Conservation (phyloP, 495 filamentous ascomycete species). For the Symbiotaphrina buchneri region DNA sequence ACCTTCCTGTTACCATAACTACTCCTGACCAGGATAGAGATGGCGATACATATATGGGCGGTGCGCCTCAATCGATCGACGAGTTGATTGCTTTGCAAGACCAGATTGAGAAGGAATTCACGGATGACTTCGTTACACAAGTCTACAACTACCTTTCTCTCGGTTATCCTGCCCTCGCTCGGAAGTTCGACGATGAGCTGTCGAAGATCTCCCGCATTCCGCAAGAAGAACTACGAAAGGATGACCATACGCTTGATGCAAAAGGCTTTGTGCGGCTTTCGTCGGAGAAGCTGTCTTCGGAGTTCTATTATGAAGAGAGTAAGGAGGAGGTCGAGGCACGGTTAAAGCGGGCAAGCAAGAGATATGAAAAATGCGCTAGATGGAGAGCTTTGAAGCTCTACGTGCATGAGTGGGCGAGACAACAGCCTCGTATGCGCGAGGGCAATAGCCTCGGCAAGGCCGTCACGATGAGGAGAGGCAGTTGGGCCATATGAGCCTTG, state of each 20-base stretch:
- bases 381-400: slow-evolving; percentile 70
- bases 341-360: slow-evolving; percentile 10
- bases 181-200: slow-evolving; percentile 63
- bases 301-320: too few relatives aligned
- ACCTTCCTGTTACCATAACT: too few relatives aligned
- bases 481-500: slow-evolving; percentile 49
- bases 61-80: too few relatives aligned
- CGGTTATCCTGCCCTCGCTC: slow-evolving; percentile 67
- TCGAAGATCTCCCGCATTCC: slow-evolving; percentile 49
- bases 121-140: slow-evolving; percentile 74
- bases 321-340: slow-evolving; percentile 16
- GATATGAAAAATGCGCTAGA: slow-evolving; percentile 26
- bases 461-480: slow-evolving; percentile 48
- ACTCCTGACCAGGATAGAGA: too few relatives aligned
- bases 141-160: slow-evolving; percentile 91
- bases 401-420: slow-evolving; percentile 63
- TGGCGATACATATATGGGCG: too few relatives aligned
- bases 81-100: too few relatives aligned
- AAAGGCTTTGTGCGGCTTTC: slow-evolving; percentile 46
- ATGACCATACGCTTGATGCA: slow-evolving; percentile 39
- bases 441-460: slow-evolving; percentile 26
- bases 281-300: too few relatives aligned
- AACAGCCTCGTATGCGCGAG: slow-evolving; percentile 41
- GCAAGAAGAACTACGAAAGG: slow-evolving; percentile 38
- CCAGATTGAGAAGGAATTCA: too few relatives aligned